These are phyloP conservation scores for Candida nitratophila DNA, from an alignment of 805 yeast species.

Conservation along the genomic window DNA sequence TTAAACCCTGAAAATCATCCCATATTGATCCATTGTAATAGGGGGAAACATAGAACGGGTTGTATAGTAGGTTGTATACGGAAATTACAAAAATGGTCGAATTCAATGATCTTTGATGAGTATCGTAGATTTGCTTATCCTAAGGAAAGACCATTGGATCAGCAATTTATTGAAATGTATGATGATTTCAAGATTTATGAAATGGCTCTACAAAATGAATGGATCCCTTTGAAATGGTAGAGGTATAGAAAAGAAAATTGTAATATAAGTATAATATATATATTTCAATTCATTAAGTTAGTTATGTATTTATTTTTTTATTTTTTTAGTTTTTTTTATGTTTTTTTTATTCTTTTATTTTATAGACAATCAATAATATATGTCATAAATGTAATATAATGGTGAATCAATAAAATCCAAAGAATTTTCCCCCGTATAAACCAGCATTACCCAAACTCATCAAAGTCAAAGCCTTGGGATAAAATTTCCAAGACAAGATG, in stretches of 20 bases:
- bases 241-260: no score
- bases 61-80: conserved; percentile 92
- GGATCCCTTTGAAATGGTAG: conserved; percentile 70
- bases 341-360: no score
- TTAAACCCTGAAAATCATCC: conserved; percentile 88
- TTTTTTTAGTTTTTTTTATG: no score
- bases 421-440: conserved; percentile 64
- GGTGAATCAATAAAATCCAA: conserved; percentile 28
- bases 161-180: conserved; percentile 88
- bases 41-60: conserved; percentile 97
- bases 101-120: conserved; percentile 92
- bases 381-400: no score
- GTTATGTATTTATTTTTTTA: no score
- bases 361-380: no score
- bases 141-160: conserved; percentile 91
- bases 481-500: conserved; percentile 44
- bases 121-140: conserved; percentile 93
- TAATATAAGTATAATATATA: no score
- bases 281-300: no score
- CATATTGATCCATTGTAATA: conserved; percentile 84
- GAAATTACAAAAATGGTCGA: conserved; percentile 84
- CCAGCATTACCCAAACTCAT: conserved; percentile 57
- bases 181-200: conserved; percentile 56
- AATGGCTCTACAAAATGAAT: conserved; percentile 42
- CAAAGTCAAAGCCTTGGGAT: conserved; percentile 53